Base-by-base conservation (phyloP, 169 alveolate species). In the Cryptosporidium meleagridis region DNA sequence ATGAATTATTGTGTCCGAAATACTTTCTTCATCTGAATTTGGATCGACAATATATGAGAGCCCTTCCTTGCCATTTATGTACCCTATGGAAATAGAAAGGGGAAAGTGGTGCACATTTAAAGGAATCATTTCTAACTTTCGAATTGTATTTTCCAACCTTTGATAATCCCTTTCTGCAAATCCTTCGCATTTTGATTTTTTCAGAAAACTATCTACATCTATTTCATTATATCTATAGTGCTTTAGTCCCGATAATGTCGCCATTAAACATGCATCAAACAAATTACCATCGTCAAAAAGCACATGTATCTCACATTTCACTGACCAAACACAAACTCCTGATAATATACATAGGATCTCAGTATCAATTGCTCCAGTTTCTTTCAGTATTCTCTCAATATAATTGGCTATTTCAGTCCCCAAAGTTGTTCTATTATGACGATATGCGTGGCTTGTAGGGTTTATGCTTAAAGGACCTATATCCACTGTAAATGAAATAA, bases 261-360 rank as follows among this genome's bases (percentile, higher is more conserved):
- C 89, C 51, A 80, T 31, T 37, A 62, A 16, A 62, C 89, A 80
- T 26, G 89, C 65, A 80, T 80, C 89, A 39, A 80, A 61, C 33
- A 80, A 45, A 48, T 80, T 80, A 1, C 89, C 89, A 23, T 80
- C 89, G 39, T 80, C 75, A 41, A 39, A 80, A 10, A 80, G 45
- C 12, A 65, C 75, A 16, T 65, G 73, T 12, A 80, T 61, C 7
- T 80, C 89, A 41, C 89, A 80, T 10, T 65, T 59, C 0, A 80
- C 75, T 41, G 89, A 80, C 89, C 89, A 80, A 2, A 62, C 37
- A 33, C 89, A 80, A 61, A 80, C 35, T 45, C 89, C 89, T 23
- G 75, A 59, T 41, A 80, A 31, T 59, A 80, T 80, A 39, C 89
- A 80, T 21, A 80, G 29, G 14, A 80, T 70, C 48, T 80, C 89